Percentiles rank a stretch among this genome's conserved stretches.
phyloP scores from a whole-genome alignment of 2,329 filamentous ascomycete species.

The Purpureocillium lavendulum region DNA sequence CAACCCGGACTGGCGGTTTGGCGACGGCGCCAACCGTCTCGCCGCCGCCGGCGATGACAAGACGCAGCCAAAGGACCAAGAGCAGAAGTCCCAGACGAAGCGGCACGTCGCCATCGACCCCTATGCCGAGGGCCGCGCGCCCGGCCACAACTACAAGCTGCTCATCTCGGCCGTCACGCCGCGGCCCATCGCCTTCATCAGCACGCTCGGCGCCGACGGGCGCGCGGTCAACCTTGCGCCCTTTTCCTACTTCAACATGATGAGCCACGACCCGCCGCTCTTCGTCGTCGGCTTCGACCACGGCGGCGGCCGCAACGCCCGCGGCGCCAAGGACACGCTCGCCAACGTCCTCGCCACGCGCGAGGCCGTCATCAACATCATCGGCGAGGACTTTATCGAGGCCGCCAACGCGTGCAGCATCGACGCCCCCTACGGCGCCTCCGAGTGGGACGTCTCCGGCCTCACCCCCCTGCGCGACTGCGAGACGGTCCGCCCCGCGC shows the following conservation, averaged over 20 bases:
- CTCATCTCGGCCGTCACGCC: constrained; percentile 78
- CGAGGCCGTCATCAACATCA: constrained; percentile 83
- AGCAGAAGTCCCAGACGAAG: constrained; percentile 19
- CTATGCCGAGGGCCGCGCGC: constrained; percentile 58
- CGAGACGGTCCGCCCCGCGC: constrained; percentile 56
- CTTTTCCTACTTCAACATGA: constrained; percentile 77
- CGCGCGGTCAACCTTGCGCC: constrained; percentile 66
- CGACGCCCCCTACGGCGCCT: constrained; percentile 67
- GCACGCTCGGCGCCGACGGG: constrained; percentile 51
- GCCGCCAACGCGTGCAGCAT: constrained; percentile 77
- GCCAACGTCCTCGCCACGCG: constrained; percentile 61
- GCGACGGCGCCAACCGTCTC: constrained; percentile 55
- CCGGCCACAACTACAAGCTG: constrained; percentile 80
- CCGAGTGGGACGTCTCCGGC: constrained; percentile 74
- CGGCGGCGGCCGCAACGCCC: constrained; percentile 16
- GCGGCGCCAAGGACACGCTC: constrained; percentile 67
- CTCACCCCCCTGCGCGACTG: constrained; percentile 61
- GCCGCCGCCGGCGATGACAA: too few relatives aligned
- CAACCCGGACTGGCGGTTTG: constrained; percentile 57
- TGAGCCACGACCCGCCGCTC: constrained; percentile 79
- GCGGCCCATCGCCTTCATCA: constrained; percentile 65
- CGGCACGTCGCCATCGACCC: constrained; percentile 74
- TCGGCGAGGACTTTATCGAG: constrained; percentile 76
- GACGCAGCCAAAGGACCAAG: too few relatives aligned
- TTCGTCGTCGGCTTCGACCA: constrained; percentile 55